Evolutionary conservation across 441 rosid species (phyloP), one percentile per base, ranked within the genome.

Genomic region (Erysimum cheiri): DNA sequence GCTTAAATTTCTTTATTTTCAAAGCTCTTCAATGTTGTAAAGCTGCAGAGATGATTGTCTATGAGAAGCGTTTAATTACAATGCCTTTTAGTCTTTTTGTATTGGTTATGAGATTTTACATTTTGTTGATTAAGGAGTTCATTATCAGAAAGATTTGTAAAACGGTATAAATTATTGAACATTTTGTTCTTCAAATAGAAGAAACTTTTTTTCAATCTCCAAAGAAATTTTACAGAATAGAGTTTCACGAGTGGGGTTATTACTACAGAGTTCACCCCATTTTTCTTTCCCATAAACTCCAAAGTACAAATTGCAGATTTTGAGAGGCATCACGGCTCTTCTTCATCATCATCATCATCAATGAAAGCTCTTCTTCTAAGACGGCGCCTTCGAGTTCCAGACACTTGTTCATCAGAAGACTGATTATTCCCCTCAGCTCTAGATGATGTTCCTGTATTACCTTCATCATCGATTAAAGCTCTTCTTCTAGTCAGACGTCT

Each of bases 391-490:
- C 64, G 68, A 61, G 69, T 22, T 41, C 70, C 73, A 43, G 73
- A 67, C 17, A 14, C 80, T 44, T 75, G 74, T 52, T 70, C 75
- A 28, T 74, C 70, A 48, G 72, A 69, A 60, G 64, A 76, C 13
- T 56, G 55, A 47, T 67, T 39, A 37, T 80, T 78, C 5, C 80
- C 92, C 19, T 85, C 95, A 4, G 85, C 92, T 78, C 91, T 79
- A 32, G 95, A 79, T 59, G 95, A 81, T 56, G 95, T 75, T 33
- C 84, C 85, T 22, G 85, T 77, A 66, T 89, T 93, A 61, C 81
- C 91, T 40, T 61, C 70, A 33, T 60, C 80, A 5, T 71, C 65
- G 24, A 71, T 59, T 70, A 67, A 37, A 36, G 60, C 15, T 66
- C 80, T 60, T 54, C 77, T 71, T 36, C 80, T 39, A 33, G 28